Base-by-base conservation (phyloP, 139 green algal species). In the Auxenochlorella pyrenoidosa region DNA sequence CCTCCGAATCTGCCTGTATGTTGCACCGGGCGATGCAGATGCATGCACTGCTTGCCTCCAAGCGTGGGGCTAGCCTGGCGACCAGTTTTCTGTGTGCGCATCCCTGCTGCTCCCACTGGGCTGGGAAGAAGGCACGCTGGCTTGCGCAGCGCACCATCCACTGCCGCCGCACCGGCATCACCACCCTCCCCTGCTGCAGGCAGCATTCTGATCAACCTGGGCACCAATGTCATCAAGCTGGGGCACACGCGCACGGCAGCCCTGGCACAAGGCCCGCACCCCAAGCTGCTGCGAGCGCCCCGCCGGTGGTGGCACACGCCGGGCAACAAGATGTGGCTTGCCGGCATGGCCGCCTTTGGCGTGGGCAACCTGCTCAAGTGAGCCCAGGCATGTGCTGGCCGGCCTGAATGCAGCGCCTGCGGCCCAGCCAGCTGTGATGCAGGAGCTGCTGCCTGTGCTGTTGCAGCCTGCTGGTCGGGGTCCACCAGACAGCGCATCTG, bases 141-240 rank as follows among this genome's bases (percentile, higher is more conserved):
- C 65, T 28, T 18, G 66, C 66, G 28, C n/a, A n/a, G n/a, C n/a
- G n/a, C n/a, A n/a, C n/a, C n/a, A n/a, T 28, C 26, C 0, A 12
- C 66, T 70, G 2, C 26, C 32, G 43, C 59, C 24, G 59, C 59
- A 18, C 59, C 60, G 10, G 8, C 26, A 60, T 47, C 63, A 22
- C 32, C 38, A n/a, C n/a, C 3, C 28, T 70, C 60, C 60, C 82
- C 51, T 32, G 60, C 3, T 82, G 68, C 58, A 83, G 54, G 83
- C 41, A 70, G 38, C 47, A 75, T 87, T 15, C 54, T 82, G 24
- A 87, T 87, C 72, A 87, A 87, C 36, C 32, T 90, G 60, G 93
- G 97, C 89, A 90, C 87, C 3, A 98, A 98, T 76, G 82, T 98
- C 2, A 97, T 98, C 92, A 98, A 98, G 85, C 90, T 98, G 0